Evolutionary conservation across 495 filamentous ascomycete species (phyloP).

Genomic region (Tricharina praecox): DNA sequence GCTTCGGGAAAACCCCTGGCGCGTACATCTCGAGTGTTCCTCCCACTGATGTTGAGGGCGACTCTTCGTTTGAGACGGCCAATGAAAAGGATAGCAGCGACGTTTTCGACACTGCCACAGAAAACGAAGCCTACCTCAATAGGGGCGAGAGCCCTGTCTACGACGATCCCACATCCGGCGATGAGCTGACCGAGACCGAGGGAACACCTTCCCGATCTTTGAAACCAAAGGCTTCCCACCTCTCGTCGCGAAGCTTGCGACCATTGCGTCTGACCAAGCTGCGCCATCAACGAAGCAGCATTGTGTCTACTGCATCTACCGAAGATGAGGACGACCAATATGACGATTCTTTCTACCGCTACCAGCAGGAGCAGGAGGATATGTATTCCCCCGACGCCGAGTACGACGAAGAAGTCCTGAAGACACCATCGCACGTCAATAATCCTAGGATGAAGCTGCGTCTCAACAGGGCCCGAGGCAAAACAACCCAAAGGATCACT

Average conservation of each 20-base stretch:
- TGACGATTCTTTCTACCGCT: constrained; percentile 17
- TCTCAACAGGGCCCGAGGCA: constrained; percentile 18
- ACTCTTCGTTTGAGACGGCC: constrained; percentile 27
- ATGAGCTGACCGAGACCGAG: constrained; percentile 80
- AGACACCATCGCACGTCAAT: constrained; percentile 6
- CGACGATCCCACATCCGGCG: constrained; percentile 44
- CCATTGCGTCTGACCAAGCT: constrained; percentile 31
- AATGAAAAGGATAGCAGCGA: constrained; percentile 37
- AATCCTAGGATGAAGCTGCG: constrained; percentile 20
- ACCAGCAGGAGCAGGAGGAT: constrained; percentile 2
- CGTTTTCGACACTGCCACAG: constrained; percentile 70
- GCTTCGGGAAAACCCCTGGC: constrained; percentile 5
- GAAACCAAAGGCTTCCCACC: constrained; percentile 26
- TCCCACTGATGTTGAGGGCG: constrained; percentile 8
- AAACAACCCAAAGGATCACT: constrained; percentile 11
- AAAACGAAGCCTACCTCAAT: constrained; percentile 85
- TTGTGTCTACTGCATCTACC: constrained; percentile 77
- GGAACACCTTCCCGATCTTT: constrained; percentile 34
- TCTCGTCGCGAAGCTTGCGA: constrained; percentile 27
- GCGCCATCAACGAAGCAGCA: constrained; percentile 41
- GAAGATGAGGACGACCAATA: constrained; percentile 55
- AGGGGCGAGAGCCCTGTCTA: constrained; percentile 66
- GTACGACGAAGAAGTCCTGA: constrained; percentile 14
- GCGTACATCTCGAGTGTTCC: constrained; percentile 17
- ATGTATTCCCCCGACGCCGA: constrained; percentile 6